Evolutionary conservation across 2,329 filamentous ascomycete species (phyloP), one percentile per base, ranked within the genome.

Genomic region (Fusarium sterilihyphosum): DNA sequence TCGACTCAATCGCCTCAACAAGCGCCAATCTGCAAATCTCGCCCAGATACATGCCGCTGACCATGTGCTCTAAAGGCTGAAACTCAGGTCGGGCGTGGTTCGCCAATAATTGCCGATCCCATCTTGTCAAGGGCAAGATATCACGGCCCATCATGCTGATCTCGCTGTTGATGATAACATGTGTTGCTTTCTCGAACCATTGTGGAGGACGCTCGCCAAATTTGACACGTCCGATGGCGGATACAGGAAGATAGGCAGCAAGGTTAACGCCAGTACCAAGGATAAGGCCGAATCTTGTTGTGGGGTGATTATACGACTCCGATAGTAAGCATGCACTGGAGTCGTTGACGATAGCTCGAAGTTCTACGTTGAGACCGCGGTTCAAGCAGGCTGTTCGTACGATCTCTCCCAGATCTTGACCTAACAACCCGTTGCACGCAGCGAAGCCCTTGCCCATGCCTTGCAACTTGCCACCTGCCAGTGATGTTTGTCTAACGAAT

Each of bases 241-340:
- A 83, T 6, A 91, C 86, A 10, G 91, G 91, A 33, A 92, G 85
- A 78, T 92, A 89, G 33, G 88, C 89, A 53, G 91, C 90, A 53
- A 91, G 88, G 81, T 93, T 93, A 67, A 90, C 86, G 37, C 91
- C 91, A 1, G 91, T 93, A 24, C 91, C 91, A 33, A 92, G 85
- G 62, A 93, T 92, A 47, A 93, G 85, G 41, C 88, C 88, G 77
- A 92, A 90, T 26, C 90, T 86, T 17, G 90, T 91, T 16, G 88
- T 86, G 4, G 86, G 82, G 76, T 89, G 86, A 24, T 85, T 82
- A 78, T 92, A 92, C 41, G 91, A 89, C 75, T 90, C 87, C 1
- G 91, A 92, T 22, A 93, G 83, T 26, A 93, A 83, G 24, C 90
- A 90, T n/a, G 91, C 90, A 35, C 89, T 88, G 20, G 90, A 90